Conservation (phyloP, 2,329 filamentous ascomycete genomes). For the Juglanconis juglandina region DNA sequence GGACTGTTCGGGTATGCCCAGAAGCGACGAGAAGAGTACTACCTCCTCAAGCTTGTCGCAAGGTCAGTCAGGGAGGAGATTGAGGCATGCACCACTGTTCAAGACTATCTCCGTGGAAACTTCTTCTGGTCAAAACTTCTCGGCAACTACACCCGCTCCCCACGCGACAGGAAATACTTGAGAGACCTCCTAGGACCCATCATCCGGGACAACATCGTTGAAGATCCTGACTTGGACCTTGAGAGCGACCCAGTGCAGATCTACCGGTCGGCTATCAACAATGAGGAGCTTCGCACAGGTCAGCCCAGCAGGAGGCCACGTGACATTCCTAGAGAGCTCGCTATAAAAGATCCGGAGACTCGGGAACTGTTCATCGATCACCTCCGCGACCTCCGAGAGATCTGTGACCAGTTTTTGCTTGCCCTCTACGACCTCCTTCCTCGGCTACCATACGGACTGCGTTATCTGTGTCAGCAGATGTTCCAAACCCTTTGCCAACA, state of each 20-base stretch:
- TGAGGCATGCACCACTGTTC: constrained; percentile 65
- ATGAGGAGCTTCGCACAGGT: constrained; percentile 92
- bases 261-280: constrained; percentile 91
- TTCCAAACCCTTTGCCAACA: constrained; percentile 73
- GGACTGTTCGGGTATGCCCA: constrained; percentile 95
- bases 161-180: constrained; percentile 87
- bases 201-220: constrained; percentile 87
- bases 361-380: constrained; percentile 91
- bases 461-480: constrained; percentile 82
- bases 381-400: constrained; percentile 87
- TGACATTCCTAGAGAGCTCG: constrained; percentile 84
- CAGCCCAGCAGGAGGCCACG: constrained; percentile 74
- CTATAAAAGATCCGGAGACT: constrained; percentile 94
- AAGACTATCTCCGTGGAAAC: constrained; percentile 84
- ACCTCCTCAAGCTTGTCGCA: constrained; percentile 82
- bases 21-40: constrained; percentile 95
- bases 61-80: constrained; percentile 84
- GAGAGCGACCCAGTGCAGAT: constrained; percentile 98
- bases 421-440: constrained; percentile 78
- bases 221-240: constrained; percentile 84
- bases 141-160: constrained; percentile 82
- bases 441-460: constrained; percentile 88
- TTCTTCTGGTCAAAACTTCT: constrained; percentile 92
- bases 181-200: constrained; percentile 80
- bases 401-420: constrained; percentile 85